Conservation (phyloP, 106 monocot species). For the Acorus gramineus region DNA sequence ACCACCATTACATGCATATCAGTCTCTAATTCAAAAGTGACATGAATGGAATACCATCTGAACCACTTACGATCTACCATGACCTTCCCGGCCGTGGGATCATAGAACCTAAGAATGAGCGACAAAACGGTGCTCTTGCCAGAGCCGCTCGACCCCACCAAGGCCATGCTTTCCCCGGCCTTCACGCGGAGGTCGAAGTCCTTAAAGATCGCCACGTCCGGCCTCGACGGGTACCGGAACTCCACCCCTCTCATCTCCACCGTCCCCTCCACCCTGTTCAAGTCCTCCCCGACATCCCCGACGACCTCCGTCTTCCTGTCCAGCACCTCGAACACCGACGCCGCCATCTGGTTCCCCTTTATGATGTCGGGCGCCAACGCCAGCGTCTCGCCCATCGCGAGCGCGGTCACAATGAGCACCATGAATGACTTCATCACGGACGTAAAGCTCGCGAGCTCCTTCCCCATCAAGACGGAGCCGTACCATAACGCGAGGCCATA, state of each 20-base stretch:
- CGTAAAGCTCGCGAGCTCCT: constrained; percentile 78
- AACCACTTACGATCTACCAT: constrained; percentile 44
- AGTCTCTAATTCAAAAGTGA: no score
- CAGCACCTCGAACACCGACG: constrained; percentile 63
- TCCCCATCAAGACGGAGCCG: constrained; percentile 85
- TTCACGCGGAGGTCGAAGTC: constrained; percentile 44
- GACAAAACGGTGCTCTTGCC: constrained; percentile 59
- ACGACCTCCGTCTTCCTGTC: constrained; percentile 53
- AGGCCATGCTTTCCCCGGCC: constrained; percentile 60
- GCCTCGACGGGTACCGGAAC: constrained; percentile 58
- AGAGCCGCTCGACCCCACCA: constrained; percentile 67
- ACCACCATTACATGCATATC: not conserved
- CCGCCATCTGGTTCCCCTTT: constrained; percentile 72
- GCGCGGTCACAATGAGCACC: constrained; percentile 88
- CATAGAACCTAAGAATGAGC: constrained; percentile 55
- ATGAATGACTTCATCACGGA: constrained; percentile 97
- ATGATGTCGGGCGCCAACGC: constrained; percentile 63
- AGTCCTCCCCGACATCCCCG: constrained; percentile 44
- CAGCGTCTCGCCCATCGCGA: constrained; percentile 90
- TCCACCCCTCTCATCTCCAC: constrained; percentile 55
- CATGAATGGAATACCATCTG: no score
- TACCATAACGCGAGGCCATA: constrained; percentile 90
- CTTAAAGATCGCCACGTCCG: constrained; percentile 42
- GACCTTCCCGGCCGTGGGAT: constrained; percentile 42
- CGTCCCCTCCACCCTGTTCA: constrained; percentile 34